A percentile compares a stretch with the other conserved stretches of the same genome.
phyloP scores from a whole-genome alignment of 441 rosid species.

The Aleurites moluccanus region DNA sequence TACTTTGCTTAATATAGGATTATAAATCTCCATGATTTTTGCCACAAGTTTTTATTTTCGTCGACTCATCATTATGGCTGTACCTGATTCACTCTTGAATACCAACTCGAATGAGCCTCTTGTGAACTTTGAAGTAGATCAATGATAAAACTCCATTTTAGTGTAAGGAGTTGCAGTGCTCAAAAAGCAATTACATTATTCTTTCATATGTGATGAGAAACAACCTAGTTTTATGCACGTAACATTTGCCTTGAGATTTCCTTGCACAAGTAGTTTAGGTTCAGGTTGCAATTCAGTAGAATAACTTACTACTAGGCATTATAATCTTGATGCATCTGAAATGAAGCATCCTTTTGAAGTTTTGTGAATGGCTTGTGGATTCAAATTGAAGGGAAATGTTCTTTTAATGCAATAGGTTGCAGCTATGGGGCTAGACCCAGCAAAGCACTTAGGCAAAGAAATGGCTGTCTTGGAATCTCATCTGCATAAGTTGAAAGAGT shows the following conservation, averaged over 20 bases:
- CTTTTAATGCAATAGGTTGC: constrained; percentile 65
- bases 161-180: neutral
- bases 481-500: constrained; percentile 89
- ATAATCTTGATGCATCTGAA: neutral
- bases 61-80: neutral
- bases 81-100: neutral
- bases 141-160: neutral
- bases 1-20: neutral
- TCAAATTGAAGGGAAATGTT: constrained; percentile 10
- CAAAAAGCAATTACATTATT: neutral
- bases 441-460: constrained; percentile 88
- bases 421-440: constrained; percentile 87
- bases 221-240: neutral
- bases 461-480: constrained; percentile 59
- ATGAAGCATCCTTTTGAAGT: constrained; percentile 13
- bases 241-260: neutral
- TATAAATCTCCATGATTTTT: neutral
- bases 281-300: neutral
- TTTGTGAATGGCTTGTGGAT: neutral
- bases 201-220: neutral
- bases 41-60: neutral
- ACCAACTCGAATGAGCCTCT: neutral
- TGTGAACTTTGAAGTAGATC: neutral
- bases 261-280: neutral
- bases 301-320: neutral